Base-by-base conservation (phyloP, 176 grass and related monocot genomes). In the Neostapfia colusana region DNA sequence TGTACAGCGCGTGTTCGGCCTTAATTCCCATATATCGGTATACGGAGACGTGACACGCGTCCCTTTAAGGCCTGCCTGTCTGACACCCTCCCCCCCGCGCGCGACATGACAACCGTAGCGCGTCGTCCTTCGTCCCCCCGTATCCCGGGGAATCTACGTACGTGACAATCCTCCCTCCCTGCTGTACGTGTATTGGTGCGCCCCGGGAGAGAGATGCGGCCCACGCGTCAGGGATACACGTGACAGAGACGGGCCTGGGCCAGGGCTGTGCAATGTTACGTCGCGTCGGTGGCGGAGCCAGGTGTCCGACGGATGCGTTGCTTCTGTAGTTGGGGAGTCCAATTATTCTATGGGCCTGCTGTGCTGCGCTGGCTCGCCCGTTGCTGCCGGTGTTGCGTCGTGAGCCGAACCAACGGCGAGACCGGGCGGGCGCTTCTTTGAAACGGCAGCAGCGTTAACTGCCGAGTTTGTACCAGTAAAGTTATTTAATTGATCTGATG, bases 71-170 rank as follows among this genome's bases (percentile, higher is more conserved):
- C 14, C 11, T 11, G 20, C 7, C 51, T 54, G 36, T 1, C 35
- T 74, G 75, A 72, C 76, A 34, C 14, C 31, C 31, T 3, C 31
- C 31, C 2, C 31, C 3, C 31, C 2, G 6, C 12, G 2, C 21
- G 12, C 26, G 73, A 78, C 79, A 67, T 72, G 49, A 82, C 79
- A 66, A 85, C 63, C 77, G 62, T 74, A 68, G 51, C 10, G 81
- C 49, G 9, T 35, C 46, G 4, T 0, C 17, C 17, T 15, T 48
- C 45, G 45, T 49, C 48, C 14, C 38, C 82, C 78, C 72, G 84
- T 86, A 82, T 87, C 72, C 65, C 65, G 73, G 73, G 65, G 73
- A 77, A 82, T 86, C 72, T 40, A 81, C 72, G 73, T 40, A 81
- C 72, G 73, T 82, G 63, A 77, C 59, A 58, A 82, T 82, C 66